These are phyloP conservation scores for Geotrichum fermentans DNA, from an alignment of 1,139 yeast genomes.

Conservation along the genomic window DNA sequence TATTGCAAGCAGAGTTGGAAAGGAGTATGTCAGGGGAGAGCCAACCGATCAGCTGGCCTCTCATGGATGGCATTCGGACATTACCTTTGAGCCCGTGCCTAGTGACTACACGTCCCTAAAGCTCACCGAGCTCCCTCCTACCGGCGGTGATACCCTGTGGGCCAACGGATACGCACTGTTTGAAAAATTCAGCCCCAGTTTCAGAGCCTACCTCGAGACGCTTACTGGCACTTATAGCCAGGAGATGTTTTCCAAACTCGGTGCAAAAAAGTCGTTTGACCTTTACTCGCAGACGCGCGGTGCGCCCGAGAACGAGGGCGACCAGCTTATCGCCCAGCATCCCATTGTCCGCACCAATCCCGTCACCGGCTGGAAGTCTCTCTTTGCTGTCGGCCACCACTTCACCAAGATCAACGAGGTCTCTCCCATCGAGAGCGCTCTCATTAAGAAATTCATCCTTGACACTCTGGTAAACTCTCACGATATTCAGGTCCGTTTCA, in stretches of 20 bases:
- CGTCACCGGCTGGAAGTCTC: conserved; percentile 46
- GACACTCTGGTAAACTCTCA: conserved; percentile 43
- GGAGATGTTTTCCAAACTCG: background rate
- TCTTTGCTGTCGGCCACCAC: conserved; percentile 44
- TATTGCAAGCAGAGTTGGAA: background rate
- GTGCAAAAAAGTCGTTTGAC: background rate
- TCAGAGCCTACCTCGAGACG: conserved; percentile 42
- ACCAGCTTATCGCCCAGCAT: conserved; percentile 37
- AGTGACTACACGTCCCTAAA: conserved; percentile 45
- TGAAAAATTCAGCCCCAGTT: conserved; percentile 44
- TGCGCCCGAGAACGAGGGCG: conserved; percentile 37
- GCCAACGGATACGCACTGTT: conserved; percentile 46
- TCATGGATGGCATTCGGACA: conserved; percentile 45
- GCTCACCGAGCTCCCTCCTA: conserved; percentile 41
- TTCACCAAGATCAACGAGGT: conserved; percentile 42
- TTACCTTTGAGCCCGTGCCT: conserved; percentile 46
- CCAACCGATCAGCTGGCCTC: background rate
- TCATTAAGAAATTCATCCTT: conserved; percentile 42
- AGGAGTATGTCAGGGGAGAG: background rate
- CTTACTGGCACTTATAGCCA: conserved; percentile 33
- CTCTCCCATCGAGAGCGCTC: conserved; percentile 37
- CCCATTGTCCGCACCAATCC: no score
- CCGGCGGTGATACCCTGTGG: conserved; percentile 49
- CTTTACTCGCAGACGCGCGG: conserved; percentile 29
- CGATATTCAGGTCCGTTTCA: conserved; percentile 41